These are phyloP conservation scores for Amanita rimosa DNA, from an alignment of 768 basidiomycete species.

Conservation along the genomic window DNA sequence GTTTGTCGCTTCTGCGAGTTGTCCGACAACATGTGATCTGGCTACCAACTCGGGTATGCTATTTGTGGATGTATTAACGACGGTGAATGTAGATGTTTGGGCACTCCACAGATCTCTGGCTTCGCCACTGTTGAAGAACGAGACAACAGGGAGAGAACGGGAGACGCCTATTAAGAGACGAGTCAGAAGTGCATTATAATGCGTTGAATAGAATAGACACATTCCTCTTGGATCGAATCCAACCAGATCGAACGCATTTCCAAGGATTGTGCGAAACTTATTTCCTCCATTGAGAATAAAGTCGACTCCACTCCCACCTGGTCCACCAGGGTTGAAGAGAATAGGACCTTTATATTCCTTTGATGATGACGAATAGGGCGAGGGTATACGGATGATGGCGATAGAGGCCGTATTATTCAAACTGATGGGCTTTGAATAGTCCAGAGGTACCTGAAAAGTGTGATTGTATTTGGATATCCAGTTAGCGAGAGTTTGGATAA, in stretches of 20 bases:
- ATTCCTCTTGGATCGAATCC: slow-evolving; percentile 27
- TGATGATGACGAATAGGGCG: no score
- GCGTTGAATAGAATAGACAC: slow-evolving; percentile 10
- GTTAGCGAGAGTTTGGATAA: no score
- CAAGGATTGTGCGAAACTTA: slow-evolving; percentile 19
- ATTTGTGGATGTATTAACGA: neutral
- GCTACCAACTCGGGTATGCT: neutral
- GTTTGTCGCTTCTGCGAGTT: slow-evolving; percentile 20
- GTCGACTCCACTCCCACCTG: slow-evolving; percentile 32
- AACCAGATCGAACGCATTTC: slow-evolving; percentile 33
- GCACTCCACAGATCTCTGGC: neutral
- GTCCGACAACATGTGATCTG: neutral
- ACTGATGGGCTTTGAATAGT: slow-evolving; percentile 28
- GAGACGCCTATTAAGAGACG: neutral
- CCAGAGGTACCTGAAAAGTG: slow-evolving; percentile 27
- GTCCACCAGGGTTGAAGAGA: slow-evolving; percentile 29
- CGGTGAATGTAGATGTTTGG: neutral
- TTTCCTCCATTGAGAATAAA: slow-evolving; percentile 14
- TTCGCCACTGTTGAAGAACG: neutral
- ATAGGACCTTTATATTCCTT: no score
- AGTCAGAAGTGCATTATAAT: neutral
- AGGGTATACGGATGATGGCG: no score
- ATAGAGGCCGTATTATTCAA: neutral
- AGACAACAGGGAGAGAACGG: neutral
- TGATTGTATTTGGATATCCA: neutral